Percentiles rank a stretch among this genome's conserved stretches.
Evolutionary conservation across 2,329 filamentous ascomycete species (phyloP).

Genomic region (Claviceps purpurea): DNA sequence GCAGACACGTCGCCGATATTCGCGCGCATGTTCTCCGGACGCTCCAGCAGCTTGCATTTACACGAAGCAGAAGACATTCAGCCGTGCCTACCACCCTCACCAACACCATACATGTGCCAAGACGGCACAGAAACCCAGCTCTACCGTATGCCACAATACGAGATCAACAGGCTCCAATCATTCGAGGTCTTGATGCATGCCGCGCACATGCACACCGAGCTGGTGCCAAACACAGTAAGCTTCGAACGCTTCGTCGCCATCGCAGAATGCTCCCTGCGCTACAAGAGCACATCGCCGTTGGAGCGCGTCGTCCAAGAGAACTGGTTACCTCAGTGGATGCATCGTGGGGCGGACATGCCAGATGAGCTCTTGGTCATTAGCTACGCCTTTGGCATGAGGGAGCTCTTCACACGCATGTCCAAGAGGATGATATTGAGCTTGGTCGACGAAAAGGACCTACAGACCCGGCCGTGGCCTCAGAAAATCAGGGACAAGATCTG

Average conservation of each 20-base stretch:
- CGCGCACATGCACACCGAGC: slow-evolving; percentile 34
- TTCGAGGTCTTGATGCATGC: slow-evolving; percentile 36
- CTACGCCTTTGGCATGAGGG: slow-evolving; percentile 36
- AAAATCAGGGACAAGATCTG: slow-evolving; percentile 34
- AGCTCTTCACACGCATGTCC: slow-evolving; percentile 35
- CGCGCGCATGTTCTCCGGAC: slow-evolving; percentile 29
- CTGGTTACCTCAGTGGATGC: slow-evolving; percentile 40
- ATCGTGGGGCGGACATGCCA: slow-evolving; percentile 31
- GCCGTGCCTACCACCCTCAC: slow-evolving; percentile 21
- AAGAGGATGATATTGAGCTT: slow-evolving; percentile 35
- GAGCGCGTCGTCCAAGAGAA: slow-evolving; percentile 35
- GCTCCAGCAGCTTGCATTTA: slow-evolving; percentile 15
- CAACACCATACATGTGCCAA: slow-evolving; percentile 23
- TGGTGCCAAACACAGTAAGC: slow-evolving; percentile 30
- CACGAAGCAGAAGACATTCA: slow-evolving; percentile 25
- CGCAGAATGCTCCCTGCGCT: slow-evolving; percentile 35
- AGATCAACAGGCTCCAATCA: slow-evolving; percentile 27
- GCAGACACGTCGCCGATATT: slow-evolving; percentile 40
- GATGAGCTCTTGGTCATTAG: slow-evolving; percentile 38
- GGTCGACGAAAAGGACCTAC: slow-evolving; percentile 27
- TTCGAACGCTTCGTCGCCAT: slow-evolving; percentile 39
- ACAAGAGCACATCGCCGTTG: slow-evolving; percentile 37
- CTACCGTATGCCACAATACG: slow-evolving; percentile 39
- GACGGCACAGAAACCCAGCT: slow-evolving; percentile 32
- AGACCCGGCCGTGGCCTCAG: slow-evolving; percentile 31